These are phyloP conservation scores for Rhynchospora pubera DNA, from an alignment of 176 grass and related monocot genomes.

Conservation along the genomic window DNA sequence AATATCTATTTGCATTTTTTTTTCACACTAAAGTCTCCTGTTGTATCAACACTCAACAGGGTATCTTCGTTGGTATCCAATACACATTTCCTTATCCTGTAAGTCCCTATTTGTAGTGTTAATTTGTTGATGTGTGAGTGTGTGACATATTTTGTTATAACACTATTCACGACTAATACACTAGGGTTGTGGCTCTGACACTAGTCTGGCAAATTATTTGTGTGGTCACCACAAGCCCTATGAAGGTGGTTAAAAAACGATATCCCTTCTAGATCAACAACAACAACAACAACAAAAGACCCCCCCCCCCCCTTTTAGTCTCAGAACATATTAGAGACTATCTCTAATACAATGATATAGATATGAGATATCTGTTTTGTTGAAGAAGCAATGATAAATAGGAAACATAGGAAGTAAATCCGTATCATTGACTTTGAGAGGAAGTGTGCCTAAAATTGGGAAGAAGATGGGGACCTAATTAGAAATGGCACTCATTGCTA, in stretches of 20 bases:
- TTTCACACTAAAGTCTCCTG: background rate
- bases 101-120: background rate
- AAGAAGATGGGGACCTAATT: slow-evolving; percentile 7
- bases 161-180: background rate
- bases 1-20: background rate
- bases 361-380: slow-evolving; percentile 8
- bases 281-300: background rate
- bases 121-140: background rate
- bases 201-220: background rate
- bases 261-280: too few species aligned
- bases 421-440: slow-evolving; percentile 5
- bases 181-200: background rate
- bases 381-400: slow-evolving; percentile 7
- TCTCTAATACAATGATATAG: background rate
- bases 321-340: background rate
- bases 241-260: background rate
- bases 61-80: background rate
- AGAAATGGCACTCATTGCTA: slow-evolving; percentile 13
- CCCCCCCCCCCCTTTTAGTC: background rate
- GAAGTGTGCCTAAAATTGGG: slow-evolving; percentile 15
- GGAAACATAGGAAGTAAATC: slow-evolving; percentile 25
- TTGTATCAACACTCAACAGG: background rate
- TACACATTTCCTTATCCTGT: background rate
- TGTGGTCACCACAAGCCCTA: background rate
- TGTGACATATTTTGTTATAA: background rate